Base-by-base conservation (phyloP, 495 filamentous ascomycete genomes). In the Neurospora sp. region DNA sequence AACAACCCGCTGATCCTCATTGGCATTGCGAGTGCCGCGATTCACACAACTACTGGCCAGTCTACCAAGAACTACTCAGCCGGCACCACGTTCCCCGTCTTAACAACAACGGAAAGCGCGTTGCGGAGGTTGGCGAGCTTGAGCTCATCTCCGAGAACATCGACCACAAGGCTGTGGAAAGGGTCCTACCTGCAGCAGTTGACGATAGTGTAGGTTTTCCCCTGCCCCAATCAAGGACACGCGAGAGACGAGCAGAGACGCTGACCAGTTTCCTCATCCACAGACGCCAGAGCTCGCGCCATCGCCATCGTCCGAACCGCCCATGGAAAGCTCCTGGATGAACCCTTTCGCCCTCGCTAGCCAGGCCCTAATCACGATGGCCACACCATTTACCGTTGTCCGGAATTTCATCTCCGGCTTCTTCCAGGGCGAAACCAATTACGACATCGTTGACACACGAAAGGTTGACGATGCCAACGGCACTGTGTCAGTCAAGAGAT, bases 11-110 rank as follows among this genome's bases (percentile, higher is more conserved):
- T 12, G 79, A 81, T 68, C 42, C 53, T 4, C 14, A 14, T 12
- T 78, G 74, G 75, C 74, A 79, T 69, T 81, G 79, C 73, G 38
- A 31, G n/a, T 80, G 79, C 73, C 48, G 40, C 31, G 39, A 68
- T 27, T 59, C 48, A 27, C 10, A 71, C 18, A 45, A 45, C 9
- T 70, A 74, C 35, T 39, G 71, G 38, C 53, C 41, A 1, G 68
- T 48, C 4, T 78, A 73, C 69, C 9, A 72, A 35, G 68, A 69
- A n/a, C 38, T 78, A 4, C 1, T 76, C 37, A 27, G 27, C 6
- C 53, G 22, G 22, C 9, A 53, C 1, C 45, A 53, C 45, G n/a
- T 10, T 4, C 22, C 53, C 22, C 22, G 22, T 35, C 22, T 61
- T 61, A 74, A 78, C 10, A 3, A n/a, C 12, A 75, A 70, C 71